These are phyloP conservation scores for Clitopilus passeckerianus DNA, from an alignment of 768 basidiomycete genomes.

Conservation along the genomic window DNA sequence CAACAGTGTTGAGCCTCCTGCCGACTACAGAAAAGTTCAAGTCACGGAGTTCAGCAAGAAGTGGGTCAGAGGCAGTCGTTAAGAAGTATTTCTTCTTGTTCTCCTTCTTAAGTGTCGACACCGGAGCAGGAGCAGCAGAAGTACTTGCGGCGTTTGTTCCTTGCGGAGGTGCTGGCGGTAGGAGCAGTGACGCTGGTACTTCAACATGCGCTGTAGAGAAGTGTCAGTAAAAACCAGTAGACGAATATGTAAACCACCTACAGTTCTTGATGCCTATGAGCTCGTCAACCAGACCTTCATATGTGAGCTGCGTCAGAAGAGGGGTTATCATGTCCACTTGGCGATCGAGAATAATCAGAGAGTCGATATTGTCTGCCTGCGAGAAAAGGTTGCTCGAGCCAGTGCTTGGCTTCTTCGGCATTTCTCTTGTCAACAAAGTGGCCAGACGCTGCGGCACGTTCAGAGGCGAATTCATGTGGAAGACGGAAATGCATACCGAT, in stretches of 20 bases:
- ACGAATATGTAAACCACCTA: slow-evolving; percentile 29
- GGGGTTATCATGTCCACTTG: slow-evolving; percentile 95
- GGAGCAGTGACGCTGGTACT: slow-evolving; percentile 66
- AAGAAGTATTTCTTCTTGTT: slow-evolving; percentile 89
- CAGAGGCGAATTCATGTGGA: background rate
- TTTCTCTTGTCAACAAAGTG: slow-evolving; percentile 60
- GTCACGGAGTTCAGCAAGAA: slow-evolving; percentile 83
- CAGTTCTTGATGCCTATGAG: slow-evolving; percentile 86
- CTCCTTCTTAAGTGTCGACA: slow-evolving; percentile 59
- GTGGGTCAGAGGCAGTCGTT: slow-evolving; percentile 69
- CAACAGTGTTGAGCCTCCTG: slow-evolving; percentile 71
- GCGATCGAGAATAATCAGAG: slow-evolving; percentile 85
- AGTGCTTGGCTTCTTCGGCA: slow-evolving; percentile 35
- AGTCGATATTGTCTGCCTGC: slow-evolving; percentile 67
- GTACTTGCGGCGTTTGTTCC: slow-evolving; percentile 35
- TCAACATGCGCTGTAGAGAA: slow-evolving; percentile 63
- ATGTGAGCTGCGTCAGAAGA: slow-evolving; percentile 91
- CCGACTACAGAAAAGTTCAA: slow-evolving; percentile 91
- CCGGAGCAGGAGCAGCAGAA: slow-evolving; percentile 29
- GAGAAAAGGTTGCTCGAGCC: slow-evolving; percentile 31
- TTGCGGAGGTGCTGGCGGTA: slow-evolving; percentile 43
- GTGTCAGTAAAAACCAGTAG: slow-evolving; percentile 4
- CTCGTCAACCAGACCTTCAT: slow-evolving; percentile 95
- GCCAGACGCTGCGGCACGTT: slow-evolving; percentile 58
- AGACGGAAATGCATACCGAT: slow-evolving; percentile 40